A percentile compares a stretch with the other conserved stretches of the same genome.
Evolutionary conservation across 2,329 filamentous ascomycete genomes (phyloP).

Genomic region (Aspergillus quadrilineatus): DNA sequence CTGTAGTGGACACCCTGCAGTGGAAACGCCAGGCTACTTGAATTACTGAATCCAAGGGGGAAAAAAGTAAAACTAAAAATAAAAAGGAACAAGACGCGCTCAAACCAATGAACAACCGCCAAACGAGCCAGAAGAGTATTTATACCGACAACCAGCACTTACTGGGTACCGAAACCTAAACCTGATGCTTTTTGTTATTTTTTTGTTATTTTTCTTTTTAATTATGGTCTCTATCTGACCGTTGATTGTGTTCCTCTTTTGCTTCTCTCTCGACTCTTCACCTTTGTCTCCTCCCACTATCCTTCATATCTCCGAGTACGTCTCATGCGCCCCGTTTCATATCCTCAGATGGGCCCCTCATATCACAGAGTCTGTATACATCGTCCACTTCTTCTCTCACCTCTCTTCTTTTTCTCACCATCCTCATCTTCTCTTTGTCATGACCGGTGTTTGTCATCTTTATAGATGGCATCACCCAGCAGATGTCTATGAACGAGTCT

Average conservation of each 20-base stretch:
- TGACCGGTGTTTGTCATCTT: conserved; percentile 21
- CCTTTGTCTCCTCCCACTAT: conserved; percentile 1
- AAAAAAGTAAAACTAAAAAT: conserved; percentile 6
- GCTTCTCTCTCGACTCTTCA: not conserved
- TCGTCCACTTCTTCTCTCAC: not conserved
- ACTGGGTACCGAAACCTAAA: conserved; percentile 23
- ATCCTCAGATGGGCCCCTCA: conserved; percentile 24
- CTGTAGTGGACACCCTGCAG: not conserved
- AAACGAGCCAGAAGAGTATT: not conserved
- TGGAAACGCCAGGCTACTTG: not conserved
- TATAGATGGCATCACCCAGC: conserved; percentile 33
- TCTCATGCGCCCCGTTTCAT: conserved; percentile 21
- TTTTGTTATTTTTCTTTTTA: too few species aligned
- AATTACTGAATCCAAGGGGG: not conserved
- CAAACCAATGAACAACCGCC: not conserved
- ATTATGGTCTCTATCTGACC: not conserved
- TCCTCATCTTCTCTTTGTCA: conserved; percentile 19
- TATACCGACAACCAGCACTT: conserved; percentile 6
- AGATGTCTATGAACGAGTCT: conserved; percentile 38
- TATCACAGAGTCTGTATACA: conserved; percentile 13
- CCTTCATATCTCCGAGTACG: conserved; percentile 18
- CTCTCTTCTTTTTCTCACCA: conserved; percentile 10
- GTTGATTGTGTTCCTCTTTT: not conserved
- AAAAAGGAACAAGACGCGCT: conserved; percentile 4
- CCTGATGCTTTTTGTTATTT: conserved; percentile 17